Conservation (phyloP, 176 grass and related monocot genomes). For the Tuctoria greenei region DNA sequence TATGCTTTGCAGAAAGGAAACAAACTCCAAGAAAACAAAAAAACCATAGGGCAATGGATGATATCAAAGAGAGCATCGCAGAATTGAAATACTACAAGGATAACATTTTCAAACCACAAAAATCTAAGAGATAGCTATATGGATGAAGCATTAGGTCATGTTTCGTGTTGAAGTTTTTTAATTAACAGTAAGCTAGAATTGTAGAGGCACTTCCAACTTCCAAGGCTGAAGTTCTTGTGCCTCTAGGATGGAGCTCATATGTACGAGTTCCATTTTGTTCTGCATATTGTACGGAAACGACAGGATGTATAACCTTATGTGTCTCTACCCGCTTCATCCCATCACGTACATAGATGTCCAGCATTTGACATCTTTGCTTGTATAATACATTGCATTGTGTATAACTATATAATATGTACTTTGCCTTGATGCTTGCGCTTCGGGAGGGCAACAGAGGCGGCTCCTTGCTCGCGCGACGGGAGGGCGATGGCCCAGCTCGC, state of each 20-base stretch:
- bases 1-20: slow-evolving; percentile 56
- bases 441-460: no score
- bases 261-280: not conserved
- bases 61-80: slow-evolving; percentile 78
- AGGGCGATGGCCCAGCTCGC: no score
- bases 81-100: slow-evolving; percentile 85
- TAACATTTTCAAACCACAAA: slow-evolving; percentile 71
- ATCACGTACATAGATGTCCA: no score
- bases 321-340: no score
- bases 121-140: slow-evolving; percentile 38
- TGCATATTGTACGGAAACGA: not conserved
- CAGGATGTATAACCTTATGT: no score
- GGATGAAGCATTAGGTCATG: not conserved
- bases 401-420: no score
- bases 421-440: no score
- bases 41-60: slow-evolving; percentile 85
- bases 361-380: no score
- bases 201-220: not conserved
- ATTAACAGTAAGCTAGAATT: not conserved
- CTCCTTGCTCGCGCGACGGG: no score
- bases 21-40: slow-evolving; percentile 63
- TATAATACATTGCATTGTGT: no score
- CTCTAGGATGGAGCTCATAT: not conserved
- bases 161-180: not conserved
- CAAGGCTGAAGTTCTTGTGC: not conserved